A percentile compares a stretch with the other conserved stretches of the same genome.
Conservation (phyloP, 768 basidiomycete genomes). For the Cystobasidium onofrii region DNA sequence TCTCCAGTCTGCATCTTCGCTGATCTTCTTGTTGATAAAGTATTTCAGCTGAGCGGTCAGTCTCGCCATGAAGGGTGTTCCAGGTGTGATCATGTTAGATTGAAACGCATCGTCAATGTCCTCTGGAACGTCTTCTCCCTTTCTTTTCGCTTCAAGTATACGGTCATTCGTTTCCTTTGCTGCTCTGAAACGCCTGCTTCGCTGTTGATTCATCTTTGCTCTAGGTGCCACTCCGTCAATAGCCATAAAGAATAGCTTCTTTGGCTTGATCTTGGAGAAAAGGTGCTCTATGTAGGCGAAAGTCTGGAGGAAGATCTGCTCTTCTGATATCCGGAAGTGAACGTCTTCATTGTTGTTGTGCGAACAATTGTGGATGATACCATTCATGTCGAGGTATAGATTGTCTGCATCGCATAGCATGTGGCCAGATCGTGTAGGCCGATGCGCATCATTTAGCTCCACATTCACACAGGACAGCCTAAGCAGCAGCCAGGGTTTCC, state of each 20-base stretch:
- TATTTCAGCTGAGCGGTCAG: slow-evolving; percentile 88
- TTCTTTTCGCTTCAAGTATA: slow-evolving; percentile 72
- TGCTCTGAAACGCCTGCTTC: slow-evolving; percentile 82
- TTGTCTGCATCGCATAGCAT: slow-evolving; percentile 55
- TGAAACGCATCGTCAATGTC: slow-evolving; percentile 79
- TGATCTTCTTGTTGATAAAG: slow-evolving; percentile 96
- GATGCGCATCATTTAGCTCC: neutral
- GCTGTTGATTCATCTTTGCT: slow-evolving; percentile 99
- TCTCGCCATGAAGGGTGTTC: slow-evolving; percentile 92
- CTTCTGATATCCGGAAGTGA: slow-evolving; percentile 89
- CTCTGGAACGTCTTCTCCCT: slow-evolving; percentile 82
- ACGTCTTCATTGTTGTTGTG: slow-evolving; percentile 96
- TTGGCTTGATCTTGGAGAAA: slow-evolving; percentile 93
- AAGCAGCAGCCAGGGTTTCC: slow-evolving; percentile 39
- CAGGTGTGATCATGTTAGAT: slow-evolving; percentile 97
- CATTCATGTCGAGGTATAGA: slow-evolving; percentile 88
- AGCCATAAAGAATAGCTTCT: slow-evolving; percentile 97
- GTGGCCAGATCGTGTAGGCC: neutral
- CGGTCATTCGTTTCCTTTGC: slow-evolving; percentile 85
- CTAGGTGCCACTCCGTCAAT: slow-evolving; percentile 94
- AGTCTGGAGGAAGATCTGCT: slow-evolving; percentile 93
- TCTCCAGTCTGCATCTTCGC: slow-evolving; percentile 92
- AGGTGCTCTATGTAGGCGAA: slow-evolving; percentile 95
- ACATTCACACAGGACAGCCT: neutral
- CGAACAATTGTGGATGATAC: slow-evolving; percentile 59